Conservation (phyloP, 495 filamentous ascomycete species). For the Penicillium steckii region DNA sequence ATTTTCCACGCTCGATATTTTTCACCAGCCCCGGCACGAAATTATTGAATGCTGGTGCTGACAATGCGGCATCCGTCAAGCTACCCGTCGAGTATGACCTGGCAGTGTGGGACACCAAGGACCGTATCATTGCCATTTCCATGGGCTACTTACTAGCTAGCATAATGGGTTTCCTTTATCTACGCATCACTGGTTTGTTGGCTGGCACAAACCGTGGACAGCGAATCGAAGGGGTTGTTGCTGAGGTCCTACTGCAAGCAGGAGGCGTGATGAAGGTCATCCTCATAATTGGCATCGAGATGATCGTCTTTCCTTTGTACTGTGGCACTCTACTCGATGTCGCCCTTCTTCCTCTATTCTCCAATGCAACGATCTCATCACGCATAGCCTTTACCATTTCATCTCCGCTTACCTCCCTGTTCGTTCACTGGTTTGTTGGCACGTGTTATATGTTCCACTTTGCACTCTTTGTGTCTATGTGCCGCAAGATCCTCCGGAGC, state of each 20-base stretch:
- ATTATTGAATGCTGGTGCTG: conserved; percentile 24
- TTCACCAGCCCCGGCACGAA: conserved; percentile 24
- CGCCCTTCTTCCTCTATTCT: conserved; percentile 86
- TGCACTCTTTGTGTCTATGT: conserved; percentile 98
- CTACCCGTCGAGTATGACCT: conserved; percentile 56
- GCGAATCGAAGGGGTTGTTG: conserved; percentile 71
- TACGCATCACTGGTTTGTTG: conserved; percentile 66
- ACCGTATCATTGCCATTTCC: conserved; percentile 76
- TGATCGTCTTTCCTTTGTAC: conserved; percentile 95
- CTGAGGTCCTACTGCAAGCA: conserved; percentile 86
- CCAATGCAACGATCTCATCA: conserved; percentile 69
- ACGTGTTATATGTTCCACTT: conserved; percentile 99
- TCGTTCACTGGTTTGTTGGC: conserved; percentile 98
- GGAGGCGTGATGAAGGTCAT: conserved; percentile 98
- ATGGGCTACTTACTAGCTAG: conserved; percentile 78
- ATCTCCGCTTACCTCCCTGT: conserved; percentile 82
- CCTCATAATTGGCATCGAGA: conserved; percentile 97
- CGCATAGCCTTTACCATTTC: conserved; percentile 71
- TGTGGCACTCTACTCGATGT: conserved; percentile 89
- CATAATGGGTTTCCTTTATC: conserved; percentile 71
- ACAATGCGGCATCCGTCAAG: conserved; percentile 18
- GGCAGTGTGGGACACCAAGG: conserved; percentile 72
- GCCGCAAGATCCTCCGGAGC: conserved; percentile 90
- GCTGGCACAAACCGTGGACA: conserved; percentile 62
- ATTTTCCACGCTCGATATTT: conserved; percentile 17